Percentiles rank a stretch among this genome's conserved stretches.
Conservation (phyloP, 225 moss, liverwort and hornwort genomes). For the Ulota crispa region DNA sequence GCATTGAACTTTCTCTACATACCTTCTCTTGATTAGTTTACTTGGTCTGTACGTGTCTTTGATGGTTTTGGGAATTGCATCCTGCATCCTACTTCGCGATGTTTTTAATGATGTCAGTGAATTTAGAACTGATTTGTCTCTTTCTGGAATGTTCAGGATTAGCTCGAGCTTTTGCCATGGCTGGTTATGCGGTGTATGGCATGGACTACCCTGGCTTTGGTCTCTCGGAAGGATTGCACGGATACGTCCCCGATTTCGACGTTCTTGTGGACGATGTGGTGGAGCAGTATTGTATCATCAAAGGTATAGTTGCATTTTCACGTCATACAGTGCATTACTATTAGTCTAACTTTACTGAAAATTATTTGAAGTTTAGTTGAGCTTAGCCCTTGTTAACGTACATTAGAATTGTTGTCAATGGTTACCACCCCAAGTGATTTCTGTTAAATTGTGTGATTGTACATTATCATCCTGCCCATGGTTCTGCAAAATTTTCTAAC, state of each 20-base stretch:
- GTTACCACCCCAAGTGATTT: not conserved
- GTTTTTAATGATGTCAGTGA: not conserved
- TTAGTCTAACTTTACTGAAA: not conserved
- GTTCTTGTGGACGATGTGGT: constrained; percentile 69
- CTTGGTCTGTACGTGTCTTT: not conserved
- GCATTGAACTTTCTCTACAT: not conserved
- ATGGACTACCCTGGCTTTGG: constrained; percentile 99
- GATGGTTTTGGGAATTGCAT: not conserved
- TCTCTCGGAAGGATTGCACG: constrained; percentile 85
- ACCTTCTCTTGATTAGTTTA: not conserved
- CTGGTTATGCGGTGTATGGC: constrained; percentile 78
- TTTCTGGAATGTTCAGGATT: constrained; percentile 50
- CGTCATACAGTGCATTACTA: not conserved
- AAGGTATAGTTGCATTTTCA: constrained; percentile 35
- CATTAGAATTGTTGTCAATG: not conserved
- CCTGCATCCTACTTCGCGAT: not conserved
- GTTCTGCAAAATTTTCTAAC: not conserved
- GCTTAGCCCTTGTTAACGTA: not conserved
- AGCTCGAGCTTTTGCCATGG: constrained; percentile 73
- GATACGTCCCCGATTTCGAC: constrained; percentile 78
- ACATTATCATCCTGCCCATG: not conserved
- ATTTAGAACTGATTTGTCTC: not conserved
- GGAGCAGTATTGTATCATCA: constrained; percentile 69
- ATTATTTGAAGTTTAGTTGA: not conserved
- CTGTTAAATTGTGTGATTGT: not conserved